phyloP scores from a whole-genome alignment of 371 early-diverging fungal genomes.

The Zychaea mexicana region DNA sequence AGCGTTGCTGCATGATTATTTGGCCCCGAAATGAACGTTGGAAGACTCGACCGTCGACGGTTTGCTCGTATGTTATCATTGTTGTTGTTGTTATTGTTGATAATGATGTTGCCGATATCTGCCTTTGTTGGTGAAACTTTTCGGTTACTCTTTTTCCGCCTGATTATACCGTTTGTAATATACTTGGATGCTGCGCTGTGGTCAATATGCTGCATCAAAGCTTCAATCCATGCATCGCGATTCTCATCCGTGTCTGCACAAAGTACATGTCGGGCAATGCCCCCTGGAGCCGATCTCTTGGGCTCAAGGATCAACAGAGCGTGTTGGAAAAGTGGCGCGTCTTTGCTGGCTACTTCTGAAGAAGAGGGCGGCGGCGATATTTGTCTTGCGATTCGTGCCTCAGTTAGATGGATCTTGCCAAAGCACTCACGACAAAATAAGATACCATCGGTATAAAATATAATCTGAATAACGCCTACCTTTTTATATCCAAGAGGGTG shows the following conservation, averaged over 20 bases:
- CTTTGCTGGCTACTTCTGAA: slow-evolving; percentile 40
- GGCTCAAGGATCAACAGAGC: slow-evolving; percentile 81
- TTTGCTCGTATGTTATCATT: neutral
- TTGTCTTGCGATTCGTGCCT: slow-evolving; percentile 53
- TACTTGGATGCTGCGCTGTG: slow-evolving; percentile 18
- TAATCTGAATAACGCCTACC: neutral
- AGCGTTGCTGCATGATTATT: neutral
- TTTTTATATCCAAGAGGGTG: neutral
- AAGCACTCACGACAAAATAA: slow-evolving; percentile 11
- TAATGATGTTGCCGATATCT: neutral
- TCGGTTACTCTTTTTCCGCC: slow-evolving; percentile 21
- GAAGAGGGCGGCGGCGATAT: slow-evolving; percentile 27
- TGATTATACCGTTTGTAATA: slow-evolving; percentile 3
- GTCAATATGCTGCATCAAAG: slow-evolving; percentile 55
- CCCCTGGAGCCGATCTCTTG: slow-evolving; percentile 61
- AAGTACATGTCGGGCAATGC: slow-evolving; percentile 73
- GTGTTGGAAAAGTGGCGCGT: slow-evolving; percentile 59
- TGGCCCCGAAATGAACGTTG: neutral
- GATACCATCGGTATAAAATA: neutral
- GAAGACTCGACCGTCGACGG: neutral
- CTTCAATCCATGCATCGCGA: slow-evolving; percentile 87
- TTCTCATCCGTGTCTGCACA: slow-evolving; percentile 89
- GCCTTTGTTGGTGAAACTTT: slow-evolving; percentile 20
- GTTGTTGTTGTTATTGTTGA: neutral
- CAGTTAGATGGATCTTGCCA: slow-evolving; percentile 50